Percentiles rank a stretch among this genome's conserved stretches.
phyloP scores from a whole-genome alignment of 208 protist species.

The Trypanosoma boissoni region DNA sequence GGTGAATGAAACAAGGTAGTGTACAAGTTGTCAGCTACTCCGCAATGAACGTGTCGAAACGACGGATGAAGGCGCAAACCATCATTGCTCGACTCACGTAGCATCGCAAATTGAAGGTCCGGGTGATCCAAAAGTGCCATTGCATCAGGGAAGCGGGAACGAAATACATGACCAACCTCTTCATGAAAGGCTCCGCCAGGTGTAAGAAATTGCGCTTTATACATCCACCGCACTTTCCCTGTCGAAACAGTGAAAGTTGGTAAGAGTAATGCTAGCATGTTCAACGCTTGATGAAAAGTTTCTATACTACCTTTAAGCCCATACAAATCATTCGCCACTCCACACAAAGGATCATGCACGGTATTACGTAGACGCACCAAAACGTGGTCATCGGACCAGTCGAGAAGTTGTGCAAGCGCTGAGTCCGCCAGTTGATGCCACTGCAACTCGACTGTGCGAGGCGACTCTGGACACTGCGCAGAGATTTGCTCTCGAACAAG shows the following conservation, averaged over 20 bases:
- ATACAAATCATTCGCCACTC: constrained; percentile 13
- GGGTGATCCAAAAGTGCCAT: constrained; percentile 46
- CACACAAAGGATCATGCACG: background rate
- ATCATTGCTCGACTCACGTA: constrained; percentile 13
- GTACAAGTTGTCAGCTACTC: constrained; percentile 24
- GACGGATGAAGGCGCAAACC: constrained; percentile 28
- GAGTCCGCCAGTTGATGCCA: constrained; percentile 16
- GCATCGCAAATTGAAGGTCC: constrained; percentile 47
- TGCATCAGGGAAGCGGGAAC: constrained; percentile 33
- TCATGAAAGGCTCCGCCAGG: background rate
- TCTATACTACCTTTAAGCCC: constrained; percentile 6
- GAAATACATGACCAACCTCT: constrained; percentile 11
- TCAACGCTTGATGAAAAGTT: constrained; percentile 16
- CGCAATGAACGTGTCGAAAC: constrained; percentile 38
- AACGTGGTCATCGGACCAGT: constrained; percentile 18
- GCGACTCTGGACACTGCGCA: too few species aligned
- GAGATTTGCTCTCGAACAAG: constrained; percentile 10
- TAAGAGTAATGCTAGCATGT: constrained; percentile 16
- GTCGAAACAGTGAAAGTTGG: constrained; percentile 19
- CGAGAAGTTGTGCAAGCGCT: constrained; percentile 13
- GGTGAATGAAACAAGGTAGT: constrained; percentile 3
- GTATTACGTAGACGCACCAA: constrained; percentile 9
- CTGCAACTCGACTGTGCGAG: too few species aligned
- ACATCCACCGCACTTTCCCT: constrained; percentile 3
- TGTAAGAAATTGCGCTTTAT: constrained; percentile 13